Percentiles rank a stretch among this genome's conserved stretches.
Conservation (phyloP, 345 rosid genomes). For the Reutealis trisperma region DNA sequence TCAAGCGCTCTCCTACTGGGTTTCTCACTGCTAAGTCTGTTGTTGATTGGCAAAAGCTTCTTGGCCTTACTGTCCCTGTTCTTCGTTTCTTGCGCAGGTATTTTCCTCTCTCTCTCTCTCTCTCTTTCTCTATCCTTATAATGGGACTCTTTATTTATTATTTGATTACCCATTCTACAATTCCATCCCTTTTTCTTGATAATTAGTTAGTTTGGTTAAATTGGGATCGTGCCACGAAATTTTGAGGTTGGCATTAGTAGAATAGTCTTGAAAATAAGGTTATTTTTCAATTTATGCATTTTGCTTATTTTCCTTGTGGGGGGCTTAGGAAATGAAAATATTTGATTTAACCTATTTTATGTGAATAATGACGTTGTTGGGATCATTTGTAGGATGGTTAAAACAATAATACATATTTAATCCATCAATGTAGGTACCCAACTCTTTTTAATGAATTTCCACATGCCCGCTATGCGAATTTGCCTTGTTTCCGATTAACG, state of each 20-base stretch:
- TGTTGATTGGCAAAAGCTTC: constrained; percentile 88
- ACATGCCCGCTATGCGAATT: constrained; percentile 68
- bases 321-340: neutral
- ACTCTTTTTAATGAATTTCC: constrained; percentile 91
- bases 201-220: neutral
- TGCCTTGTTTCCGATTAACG: constrained; percentile 86
- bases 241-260: neutral
- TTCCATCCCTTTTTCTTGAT: neutral
- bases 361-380: neutral
- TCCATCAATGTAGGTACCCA: constrained; percentile 61
- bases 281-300: neutral
- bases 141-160: neutral
- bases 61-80: constrained; percentile 93
- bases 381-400: constrained; percentile 5
- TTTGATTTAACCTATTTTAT: neutral
- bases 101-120: neutral
- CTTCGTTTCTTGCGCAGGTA: constrained; percentile 89
- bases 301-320: neutral
- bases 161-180: neutral
- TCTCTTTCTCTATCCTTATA: neutral
- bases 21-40: constrained; percentile 91
- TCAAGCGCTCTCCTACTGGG: constrained; percentile 78
- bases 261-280: neutral
- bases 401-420: neutral
- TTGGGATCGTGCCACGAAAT: neutral